Percentiles rank a stretch among this genome's conserved stretches.
These are phyloP conservation scores for Nothophytophthora sp. DNA, from an alignment of 352 stramenopile species.

Conservation along the genomic window DNA sequence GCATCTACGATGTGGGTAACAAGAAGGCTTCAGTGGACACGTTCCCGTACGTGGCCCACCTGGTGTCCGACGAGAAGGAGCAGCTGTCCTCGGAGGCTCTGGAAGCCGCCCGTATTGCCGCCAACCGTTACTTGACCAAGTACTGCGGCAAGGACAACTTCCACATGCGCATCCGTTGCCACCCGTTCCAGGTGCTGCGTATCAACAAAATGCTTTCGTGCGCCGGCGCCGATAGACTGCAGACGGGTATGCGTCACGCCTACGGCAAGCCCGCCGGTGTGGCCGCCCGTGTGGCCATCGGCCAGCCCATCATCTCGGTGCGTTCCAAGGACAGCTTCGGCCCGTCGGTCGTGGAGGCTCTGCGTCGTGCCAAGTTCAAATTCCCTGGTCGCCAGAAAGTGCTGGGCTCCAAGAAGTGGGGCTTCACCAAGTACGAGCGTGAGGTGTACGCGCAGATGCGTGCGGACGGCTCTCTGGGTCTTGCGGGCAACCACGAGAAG, in stretches of 20 bases:
- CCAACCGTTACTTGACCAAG: conserved; percentile 99
- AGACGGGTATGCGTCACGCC: conserved; percentile 99
- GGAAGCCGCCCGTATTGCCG: conserved; percentile 98
- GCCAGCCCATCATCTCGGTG: conserved; percentile 98
- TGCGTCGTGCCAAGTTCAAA: conserved; percentile 99
- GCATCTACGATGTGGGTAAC: conserved; percentile 99
- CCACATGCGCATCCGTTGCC: conserved; percentile 99
- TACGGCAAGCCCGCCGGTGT: conserved; percentile 99
- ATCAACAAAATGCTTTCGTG: conserved; percentile 99
- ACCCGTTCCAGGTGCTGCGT: conserved; percentile 99
- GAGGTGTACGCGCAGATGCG: conserved; percentile 98
- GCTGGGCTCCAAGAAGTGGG: conserved; percentile 99
- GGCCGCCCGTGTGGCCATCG: conserved; percentile 98
- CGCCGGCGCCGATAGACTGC: conserved; percentile 98
- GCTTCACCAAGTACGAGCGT: conserved; percentile 99
- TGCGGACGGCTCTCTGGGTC: conserved; percentile 91
- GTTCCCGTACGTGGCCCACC: conserved; percentile 99
- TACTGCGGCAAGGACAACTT: conserved; percentile 98
- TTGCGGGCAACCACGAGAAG: conserved; percentile 99
- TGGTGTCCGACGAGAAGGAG: conserved; percentile 95
- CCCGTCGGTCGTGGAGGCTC: conserved; percentile 95
- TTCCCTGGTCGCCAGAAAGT: conserved; percentile 99
- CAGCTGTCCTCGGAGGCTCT: conserved; percentile 97
- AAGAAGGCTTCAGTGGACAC: conserved; percentile 98
- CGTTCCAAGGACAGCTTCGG: conserved; percentile 96